phyloP scores from a whole-genome alignment of 2,329 filamentous ascomycete genomes.

The Pseudopyricularia javanii region DNA sequence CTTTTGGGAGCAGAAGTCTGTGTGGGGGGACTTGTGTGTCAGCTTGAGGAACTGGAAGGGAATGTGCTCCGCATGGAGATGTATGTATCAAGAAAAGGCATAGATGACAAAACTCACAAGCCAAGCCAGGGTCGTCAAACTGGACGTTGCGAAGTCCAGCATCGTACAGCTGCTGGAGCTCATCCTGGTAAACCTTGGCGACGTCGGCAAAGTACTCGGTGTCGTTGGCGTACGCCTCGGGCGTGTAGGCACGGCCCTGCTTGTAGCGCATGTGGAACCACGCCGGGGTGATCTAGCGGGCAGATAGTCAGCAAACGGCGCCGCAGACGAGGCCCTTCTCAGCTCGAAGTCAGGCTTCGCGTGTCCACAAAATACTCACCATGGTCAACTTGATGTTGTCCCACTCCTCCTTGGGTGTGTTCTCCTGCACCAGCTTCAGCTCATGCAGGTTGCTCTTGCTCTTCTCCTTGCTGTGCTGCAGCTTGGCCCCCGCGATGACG shows the following conservation, averaged over 20 bases:
- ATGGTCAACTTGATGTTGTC: constrained; percentile 39
- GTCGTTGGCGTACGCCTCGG: constrained; percentile 41
- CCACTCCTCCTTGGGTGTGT: constrained; percentile 34
- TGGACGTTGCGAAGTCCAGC: constrained; percentile 54
- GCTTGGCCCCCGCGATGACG: constrained; percentile 37
- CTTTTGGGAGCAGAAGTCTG: constrained; percentile 62
- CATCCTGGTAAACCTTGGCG: constrained; percentile 52
- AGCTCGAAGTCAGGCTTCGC: no score
- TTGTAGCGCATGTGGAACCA: constrained; percentile 44
- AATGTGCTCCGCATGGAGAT: no score
- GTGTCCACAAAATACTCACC: constrained; percentile 1
- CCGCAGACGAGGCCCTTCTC: background rate
- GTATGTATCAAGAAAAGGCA: no score
- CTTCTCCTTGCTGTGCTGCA: constrained; percentile 27
- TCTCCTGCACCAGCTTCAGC: constrained; percentile 31
- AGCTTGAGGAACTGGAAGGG: background rate
- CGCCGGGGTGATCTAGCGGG: constrained; percentile 29
- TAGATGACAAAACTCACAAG: constrained; percentile 34
- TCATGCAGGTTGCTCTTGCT: constrained; percentile 36
- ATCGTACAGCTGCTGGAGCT: constrained; percentile 47
- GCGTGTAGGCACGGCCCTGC: constrained; percentile 41
- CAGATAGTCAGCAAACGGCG: background rate
- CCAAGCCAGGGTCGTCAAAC: constrained; percentile 55
- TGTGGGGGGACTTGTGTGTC: constrained; percentile 4
- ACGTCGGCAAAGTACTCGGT: constrained; percentile 54